Evolutionary conservation across 805 yeast species (phyloP).

Genomic region (Saccharomyces mikatae): DNA sequence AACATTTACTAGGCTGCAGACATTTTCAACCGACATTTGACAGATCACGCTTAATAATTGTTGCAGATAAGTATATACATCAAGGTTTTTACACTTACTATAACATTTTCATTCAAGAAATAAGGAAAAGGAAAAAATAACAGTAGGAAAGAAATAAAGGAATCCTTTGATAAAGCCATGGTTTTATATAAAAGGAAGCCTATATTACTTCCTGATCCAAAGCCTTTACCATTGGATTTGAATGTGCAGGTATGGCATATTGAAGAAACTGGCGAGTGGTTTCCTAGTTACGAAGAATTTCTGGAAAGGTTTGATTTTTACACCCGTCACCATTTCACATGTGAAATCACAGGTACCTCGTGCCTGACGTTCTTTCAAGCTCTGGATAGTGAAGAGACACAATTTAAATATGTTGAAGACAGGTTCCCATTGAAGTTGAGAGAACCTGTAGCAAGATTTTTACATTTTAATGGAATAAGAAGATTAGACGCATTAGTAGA

Average conservation of each 20-base stretch:
- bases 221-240: slow-evolving; percentile 46
- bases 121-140: background rate
- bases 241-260: slow-evolving; percentile 70
- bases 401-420: slow-evolving; percentile 57
- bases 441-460: slow-evolving; percentile 80
- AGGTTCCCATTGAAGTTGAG: slow-evolving; percentile 85
- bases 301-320: slow-evolving; percentile 65
- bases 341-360: slow-evolving; percentile 93
- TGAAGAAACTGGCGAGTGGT: slow-evolving; percentile 85
- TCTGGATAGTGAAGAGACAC: slow-evolving; percentile 59
- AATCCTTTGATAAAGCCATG: slow-evolving; percentile 32
- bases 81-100: background rate
- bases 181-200: slow-evolving; percentile 71
- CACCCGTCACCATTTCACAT: slow-evolving; percentile 70
- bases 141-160: background rate
- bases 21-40: background rate
- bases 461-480: slow-evolving; percentile 75
- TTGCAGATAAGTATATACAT: background rate
- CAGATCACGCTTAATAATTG: background rate
- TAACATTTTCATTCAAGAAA: background rate
- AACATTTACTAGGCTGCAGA: background rate
- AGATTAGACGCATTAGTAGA: slow-evolving; percentile 85
- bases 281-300: slow-evolving; percentile 66
- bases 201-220: slow-evolving; percentile 51
- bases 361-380: slow-evolving; percentile 90